A percentile compares a stretch with the other conserved stretches of the same genome.
Conservation (phyloP, 2,329 filamentous ascomycete genomes). For the Thielaviopsis euricoi region DNA sequence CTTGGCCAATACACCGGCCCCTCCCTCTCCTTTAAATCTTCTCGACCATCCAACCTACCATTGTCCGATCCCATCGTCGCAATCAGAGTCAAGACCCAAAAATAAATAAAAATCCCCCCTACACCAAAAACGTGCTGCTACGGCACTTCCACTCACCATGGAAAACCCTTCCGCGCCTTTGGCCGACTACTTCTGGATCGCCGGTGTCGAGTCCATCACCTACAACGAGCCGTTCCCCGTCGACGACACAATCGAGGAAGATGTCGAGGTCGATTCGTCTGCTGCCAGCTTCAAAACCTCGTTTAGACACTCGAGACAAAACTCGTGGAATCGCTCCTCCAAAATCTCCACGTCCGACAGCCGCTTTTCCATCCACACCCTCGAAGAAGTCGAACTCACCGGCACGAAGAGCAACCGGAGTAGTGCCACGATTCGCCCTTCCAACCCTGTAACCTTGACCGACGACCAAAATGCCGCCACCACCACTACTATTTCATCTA, state of each 20-base stretch:
- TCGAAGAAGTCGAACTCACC: slow-evolving; percentile 42
- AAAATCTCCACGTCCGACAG: slow-evolving; percentile 31
- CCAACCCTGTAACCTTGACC: slow-evolving; percentile 15
- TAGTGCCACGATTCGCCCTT: slow-evolving; percentile 44
- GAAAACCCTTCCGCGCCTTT: slow-evolving; percentile 46
- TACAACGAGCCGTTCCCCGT: slow-evolving; percentile 37
- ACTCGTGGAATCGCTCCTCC: slow-evolving; percentile 41
- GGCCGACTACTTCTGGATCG: slow-evolving; percentile 64
- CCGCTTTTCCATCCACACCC: slow-evolving; percentile 34
- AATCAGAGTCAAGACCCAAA: no score
- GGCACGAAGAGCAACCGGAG: slow-evolving; percentile 44
- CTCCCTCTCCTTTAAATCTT: neutral
- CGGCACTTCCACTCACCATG: slow-evolving; percentile 22
- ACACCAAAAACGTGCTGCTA: neutral
- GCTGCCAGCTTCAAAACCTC: slow-evolving; percentile 20
- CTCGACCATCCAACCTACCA: no score
- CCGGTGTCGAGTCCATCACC: slow-evolving; percentile 50
- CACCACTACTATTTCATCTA: slow-evolving; percentile 11
- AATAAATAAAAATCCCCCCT: no score
- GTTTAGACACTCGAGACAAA: slow-evolving; percentile 44
- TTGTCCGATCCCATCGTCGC: no score
- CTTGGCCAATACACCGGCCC: neutral
- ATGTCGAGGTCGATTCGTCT: slow-evolving; percentile 31
- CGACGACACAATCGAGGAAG: slow-evolving; percentile 45
- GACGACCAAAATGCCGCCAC: slow-evolving; percentile 15